These are phyloP conservation scores for Sugiyamaella xylanicola DNA, from an alignment of 1,139 yeast species.

Conservation along the genomic window DNA sequence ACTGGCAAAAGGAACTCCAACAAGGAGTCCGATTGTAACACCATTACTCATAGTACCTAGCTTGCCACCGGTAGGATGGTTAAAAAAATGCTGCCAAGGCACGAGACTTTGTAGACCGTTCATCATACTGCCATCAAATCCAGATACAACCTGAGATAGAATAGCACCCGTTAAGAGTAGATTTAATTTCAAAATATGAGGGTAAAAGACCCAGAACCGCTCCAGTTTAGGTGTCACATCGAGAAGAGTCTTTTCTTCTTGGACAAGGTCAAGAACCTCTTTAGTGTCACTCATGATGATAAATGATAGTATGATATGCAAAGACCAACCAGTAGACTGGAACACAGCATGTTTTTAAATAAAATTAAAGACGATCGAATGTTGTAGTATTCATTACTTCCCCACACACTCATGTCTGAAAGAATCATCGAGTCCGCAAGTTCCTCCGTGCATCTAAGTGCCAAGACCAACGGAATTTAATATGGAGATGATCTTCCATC, in stretches of 20 bases:
- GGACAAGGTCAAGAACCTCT: conserved; percentile 22
- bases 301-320: neutral
- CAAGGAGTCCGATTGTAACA: conserved; percentile 28
- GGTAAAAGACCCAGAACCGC: conserved; percentile 42
- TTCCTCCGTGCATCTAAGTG: neutral
- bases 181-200: conserved; percentile 47
- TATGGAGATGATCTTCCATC: neutral
- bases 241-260: conserved; percentile 25
- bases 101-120: conserved; percentile 23
- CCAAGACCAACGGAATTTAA: neutral
- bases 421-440: too few species aligned
- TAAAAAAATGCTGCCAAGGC: conserved; percentile 29
- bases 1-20: conserved; percentile 30
- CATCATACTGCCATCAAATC: conserved; percentile 30
- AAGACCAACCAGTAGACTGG: neutral
- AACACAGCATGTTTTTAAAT: neutral
- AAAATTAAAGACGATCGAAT: neutral
- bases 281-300: conserved; percentile 16
- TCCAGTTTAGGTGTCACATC: conserved; percentile 39
- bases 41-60: conserved; percentile 28
- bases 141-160: conserved; percentile 48
- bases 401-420: neutral
- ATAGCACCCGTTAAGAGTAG: conserved; percentile 43
- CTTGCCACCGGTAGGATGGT: conserved; percentile 25
- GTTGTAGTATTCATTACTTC: neutral